Percentiles rank a stretch among this genome's conserved stretches.
Evolutionary conservation across 306 rosid species (phyloP).

Genomic region (Cucurbita ficifolia): DNA sequence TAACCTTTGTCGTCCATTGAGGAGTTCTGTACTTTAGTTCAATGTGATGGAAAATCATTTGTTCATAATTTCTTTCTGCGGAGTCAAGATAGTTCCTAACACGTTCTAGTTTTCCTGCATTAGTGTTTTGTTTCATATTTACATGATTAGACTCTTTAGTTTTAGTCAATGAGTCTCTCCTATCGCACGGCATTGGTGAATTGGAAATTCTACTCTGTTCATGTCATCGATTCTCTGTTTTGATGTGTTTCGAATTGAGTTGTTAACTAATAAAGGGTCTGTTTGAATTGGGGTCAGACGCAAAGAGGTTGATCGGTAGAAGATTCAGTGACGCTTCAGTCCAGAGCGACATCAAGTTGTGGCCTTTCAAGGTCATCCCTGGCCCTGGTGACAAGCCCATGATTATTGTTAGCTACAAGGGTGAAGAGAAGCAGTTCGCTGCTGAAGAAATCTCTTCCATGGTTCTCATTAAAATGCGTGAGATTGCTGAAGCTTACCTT

Average conservation of each 20-base stretch:
- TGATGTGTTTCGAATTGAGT: neutral
- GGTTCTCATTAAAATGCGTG: conserved; percentile 63
- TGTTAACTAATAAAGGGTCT: neutral
- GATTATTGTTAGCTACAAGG: conserved; percentile 45
- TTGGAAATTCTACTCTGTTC: neutral
- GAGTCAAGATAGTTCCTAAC: neutral
- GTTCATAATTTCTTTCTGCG: neutral
- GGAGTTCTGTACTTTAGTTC: neutral
- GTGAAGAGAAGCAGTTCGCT: conserved; percentile 50
- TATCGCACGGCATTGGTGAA: neutral
- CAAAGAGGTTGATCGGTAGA: conserved; percentile 55
- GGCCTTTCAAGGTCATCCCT: conserved; percentile 47
- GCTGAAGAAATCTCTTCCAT: conserved; percentile 57
- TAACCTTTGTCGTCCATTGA: neutral
- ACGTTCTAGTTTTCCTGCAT: neutral
- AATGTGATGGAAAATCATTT: neutral
- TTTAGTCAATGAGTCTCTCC: neutral
- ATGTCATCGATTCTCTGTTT: neutral
- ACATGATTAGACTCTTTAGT: neutral
- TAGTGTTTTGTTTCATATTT: neutral
- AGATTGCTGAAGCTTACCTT: conserved; percentile 58
- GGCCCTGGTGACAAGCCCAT: conserved; percentile 56
- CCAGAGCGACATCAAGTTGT: conserved; percentile 51
- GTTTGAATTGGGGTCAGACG: conserved; percentile 17
- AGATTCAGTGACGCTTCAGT: conserved; percentile 42